Base-by-base conservation (phyloP, 805 yeast species). In the Saturnispora diversa region DNA sequence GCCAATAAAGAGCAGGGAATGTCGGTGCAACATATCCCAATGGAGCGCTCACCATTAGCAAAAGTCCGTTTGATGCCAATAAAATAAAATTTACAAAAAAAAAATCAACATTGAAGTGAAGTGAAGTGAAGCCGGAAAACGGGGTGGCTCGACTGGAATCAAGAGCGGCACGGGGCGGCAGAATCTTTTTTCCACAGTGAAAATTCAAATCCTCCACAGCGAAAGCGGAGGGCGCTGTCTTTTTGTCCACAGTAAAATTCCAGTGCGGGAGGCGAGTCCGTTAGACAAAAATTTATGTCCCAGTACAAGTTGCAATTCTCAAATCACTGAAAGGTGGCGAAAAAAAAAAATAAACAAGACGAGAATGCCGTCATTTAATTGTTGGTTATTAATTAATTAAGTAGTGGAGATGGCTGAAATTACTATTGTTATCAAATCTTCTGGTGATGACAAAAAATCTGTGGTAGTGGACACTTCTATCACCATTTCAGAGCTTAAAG, bases 1-100 rank as follows among this genome's bases (percentile, higher is more conserved):
- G 95, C 83, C 87, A 80, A 52, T 68, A 70, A 23, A 90, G 59
- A 3, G 94, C 78, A 4, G 97, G 97, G 52, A 88, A 90, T 12
- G 52, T 42, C 1, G 97, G 97, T 1, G 79, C 67, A 10, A 65
- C 63, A 60, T 90, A 90, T 24, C 95, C 96, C 6, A 84, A 75
- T 2, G 97, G 96, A 1, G 77, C 52, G 16, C 25, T 28, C n/a
- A 42, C 46, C 48, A 45, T 45, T n/a, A n/a, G n/a, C n/a, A n/a
- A n/a, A n/a, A n/a, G n/a, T n/a, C n/a, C n/a, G n/a, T 25, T 12
- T 10, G n/a, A 5, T 2, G 6, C 28, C 11, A 25, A 7, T 25
- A 12, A 10, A 25, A 6, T 25, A 7, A n/a, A n/a, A n/a, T n/a
- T n/a, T n/a, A n/a, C n/a, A n/a, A n/a, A n/a, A n/a, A n/a, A n/a